Conservation (phyloP, 495 filamentous ascomycete genomes). For the Tetracladium setigerum region DNA sequence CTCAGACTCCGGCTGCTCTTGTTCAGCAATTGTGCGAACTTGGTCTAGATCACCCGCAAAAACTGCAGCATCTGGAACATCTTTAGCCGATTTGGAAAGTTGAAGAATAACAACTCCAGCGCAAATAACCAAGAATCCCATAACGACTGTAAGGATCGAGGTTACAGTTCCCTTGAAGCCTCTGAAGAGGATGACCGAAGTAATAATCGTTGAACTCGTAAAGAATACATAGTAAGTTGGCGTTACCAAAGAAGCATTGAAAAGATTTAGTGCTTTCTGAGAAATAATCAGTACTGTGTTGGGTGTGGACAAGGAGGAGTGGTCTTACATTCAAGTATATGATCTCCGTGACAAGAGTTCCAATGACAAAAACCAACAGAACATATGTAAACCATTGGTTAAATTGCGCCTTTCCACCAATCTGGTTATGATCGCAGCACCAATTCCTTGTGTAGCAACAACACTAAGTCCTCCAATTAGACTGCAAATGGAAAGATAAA, state of each 20-base stretch:
- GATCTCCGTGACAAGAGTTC: conserved; percentile 85
- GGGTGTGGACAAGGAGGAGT: neutral
- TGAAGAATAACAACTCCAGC: conserved; percentile 93
- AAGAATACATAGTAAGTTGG: conserved; percentile 99
- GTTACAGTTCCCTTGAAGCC: conserved; percentile 84
- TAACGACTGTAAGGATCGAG: conserved; percentile 79
- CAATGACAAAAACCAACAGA: conserved; percentile 80
- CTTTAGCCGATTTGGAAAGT: conserved; percentile 95
- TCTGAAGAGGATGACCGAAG: conserved; percentile 84
- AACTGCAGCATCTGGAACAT: conserved; percentile 88
- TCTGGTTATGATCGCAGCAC: conserved; percentile 83
- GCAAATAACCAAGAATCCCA: conserved; percentile 94
- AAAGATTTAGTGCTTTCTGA: conserved; percentile 97
- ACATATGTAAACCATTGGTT: conserved; percentile 98
- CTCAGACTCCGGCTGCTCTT: conserved; percentile 90
- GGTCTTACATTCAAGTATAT: conserved; percentile 84
- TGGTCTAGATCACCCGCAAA: conserved; percentile 93
- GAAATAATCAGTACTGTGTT: conserved; percentile 21
- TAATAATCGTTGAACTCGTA: conserved; percentile 89
- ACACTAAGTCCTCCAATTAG: conserved; percentile 91
- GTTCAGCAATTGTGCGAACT: conserved; percentile 87
- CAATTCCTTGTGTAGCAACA: conserved; percentile 88
- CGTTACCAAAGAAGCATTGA: conserved; percentile 94
- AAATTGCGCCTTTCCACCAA: conserved; percentile 71
- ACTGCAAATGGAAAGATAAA: conserved; percentile 94